Conservation (phyloP, 208 protist genomes). For the Phytomonas serpens region DNA sequence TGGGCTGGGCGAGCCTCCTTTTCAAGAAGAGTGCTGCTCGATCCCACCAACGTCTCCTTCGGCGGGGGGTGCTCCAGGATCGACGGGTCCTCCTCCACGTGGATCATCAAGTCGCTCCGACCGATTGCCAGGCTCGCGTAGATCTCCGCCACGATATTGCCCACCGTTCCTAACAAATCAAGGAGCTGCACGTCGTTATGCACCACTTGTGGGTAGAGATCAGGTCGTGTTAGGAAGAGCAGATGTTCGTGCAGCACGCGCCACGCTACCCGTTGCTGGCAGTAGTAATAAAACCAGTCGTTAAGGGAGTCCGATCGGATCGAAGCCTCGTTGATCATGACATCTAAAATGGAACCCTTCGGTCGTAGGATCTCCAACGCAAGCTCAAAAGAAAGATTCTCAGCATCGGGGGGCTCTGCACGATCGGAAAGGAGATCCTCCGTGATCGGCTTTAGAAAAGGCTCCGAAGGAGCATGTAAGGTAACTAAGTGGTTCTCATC, state of each 20-base stretch:
- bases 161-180: constrained; percentile 37
- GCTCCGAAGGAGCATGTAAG: constrained; percentile 22
- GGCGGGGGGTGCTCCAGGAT: constrained; percentile 18
- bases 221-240: constrained; percentile 42
- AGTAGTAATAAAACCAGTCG: constrained; percentile 72
- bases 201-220: constrained; percentile 33
- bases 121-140: constrained; percentile 30
- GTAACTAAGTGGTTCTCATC: constrained; percentile 12
- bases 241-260: constrained; percentile 82
- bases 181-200: constrained; percentile 28
- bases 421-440: too few species aligned
- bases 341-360: constrained; percentile 59
- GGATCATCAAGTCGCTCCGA: constrained; percentile 30
- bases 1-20: background rate
- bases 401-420: constrained; percentile 14
- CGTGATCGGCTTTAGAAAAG: constrained; percentile 11
- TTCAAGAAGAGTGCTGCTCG: background rate
- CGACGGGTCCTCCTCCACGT: constrained; percentile 47
- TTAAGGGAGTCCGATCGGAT: constrained; percentile 58
- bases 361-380: constrained; percentile 59
- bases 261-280: constrained; percentile 68
- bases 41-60: background rate
- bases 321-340: constrained; percentile 73
- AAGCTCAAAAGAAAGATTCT: constrained; percentile 28
- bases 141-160: constrained; percentile 49